These are phyloP conservation scores for Phytophthora europaea DNA, from an alignment of 352 stramenopile species.

Conservation along the genomic window DNA sequence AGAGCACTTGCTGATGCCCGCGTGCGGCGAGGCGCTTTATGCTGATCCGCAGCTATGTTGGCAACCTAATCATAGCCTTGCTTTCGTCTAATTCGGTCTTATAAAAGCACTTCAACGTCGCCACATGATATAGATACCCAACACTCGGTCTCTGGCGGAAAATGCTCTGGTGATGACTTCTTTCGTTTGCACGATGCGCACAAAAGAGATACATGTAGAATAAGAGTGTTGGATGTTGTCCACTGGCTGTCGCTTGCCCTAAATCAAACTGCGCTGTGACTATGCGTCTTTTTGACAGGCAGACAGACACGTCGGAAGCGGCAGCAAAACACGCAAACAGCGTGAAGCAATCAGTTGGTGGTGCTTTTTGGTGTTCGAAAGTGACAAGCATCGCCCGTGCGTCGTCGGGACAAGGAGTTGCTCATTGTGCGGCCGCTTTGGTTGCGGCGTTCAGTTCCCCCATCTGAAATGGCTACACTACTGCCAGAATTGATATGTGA, in stretches of 20 bases:
- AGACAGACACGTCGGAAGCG: constrained; percentile 2
- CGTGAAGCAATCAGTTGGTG: constrained; percentile 23
- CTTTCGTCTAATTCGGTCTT: constrained; percentile 16
- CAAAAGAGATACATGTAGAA: constrained; percentile 1
- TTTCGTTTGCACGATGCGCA: neutral
- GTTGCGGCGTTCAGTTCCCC: neutral
- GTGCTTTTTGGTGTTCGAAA: constrained; percentile 26
- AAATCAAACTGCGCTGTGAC: neutral
- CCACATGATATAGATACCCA: neutral
- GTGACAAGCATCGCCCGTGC: neutral
- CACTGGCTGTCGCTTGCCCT: neutral
- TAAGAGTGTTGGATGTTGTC: neutral
- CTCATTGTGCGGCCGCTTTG: neutral
- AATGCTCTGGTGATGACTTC: neutral
- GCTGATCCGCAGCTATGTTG: neutral
- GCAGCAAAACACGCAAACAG: neutral
- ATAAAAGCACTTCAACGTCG: neutral
- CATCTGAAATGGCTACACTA: neutral
- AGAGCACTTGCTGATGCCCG: neutral
- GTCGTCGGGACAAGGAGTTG: constrained; percentile 18
- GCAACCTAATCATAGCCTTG: constrained; percentile 30
- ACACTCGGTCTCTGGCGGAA: neutral
- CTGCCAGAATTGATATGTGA: neutral
- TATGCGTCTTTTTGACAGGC: neutral
- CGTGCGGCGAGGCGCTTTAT: neutral